Base-by-base conservation (phyloP, 1,284 basidiomycete genomes). In the Phellinidium pouzarii region DNA sequence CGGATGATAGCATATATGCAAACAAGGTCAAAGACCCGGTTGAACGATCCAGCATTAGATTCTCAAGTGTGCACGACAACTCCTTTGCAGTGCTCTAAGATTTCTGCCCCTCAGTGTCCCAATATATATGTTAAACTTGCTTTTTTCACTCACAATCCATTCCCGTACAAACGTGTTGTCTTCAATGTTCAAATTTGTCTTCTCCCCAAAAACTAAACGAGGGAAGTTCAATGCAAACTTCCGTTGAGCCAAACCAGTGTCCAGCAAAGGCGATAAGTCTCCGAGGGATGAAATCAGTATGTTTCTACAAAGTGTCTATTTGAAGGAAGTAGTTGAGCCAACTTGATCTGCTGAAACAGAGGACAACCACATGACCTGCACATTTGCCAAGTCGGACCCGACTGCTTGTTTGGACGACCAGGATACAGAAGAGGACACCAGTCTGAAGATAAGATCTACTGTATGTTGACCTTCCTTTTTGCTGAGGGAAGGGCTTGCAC, bases 11-110 rank as follows among this genome's bases (percentile, higher is more conserved):
- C 9, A 53, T 19, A 23, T 41, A 41, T 5, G 48, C 48, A 25
- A 51, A 31, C 37, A 79, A 67, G 8, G 81, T 61, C 44, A 84
- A 64, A 47, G 71, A 61, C 48, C 67, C 63, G 58, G 73, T 58
- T 43, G 71, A 63, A 22, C 60, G 64, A 3, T 58, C 50, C 3
- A 31, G n/a, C 5, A 52, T 25, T 3, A 56, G 23, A 17, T 26
- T 26, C n/a, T 48, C 27, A 25, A 42, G 17, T 3, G 43, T 37
- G 6, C 25, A 52, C n/a, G 50, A 52, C 12, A 52, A 25, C 12
- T 27, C 6, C 5, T 34, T n/a, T 31, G 44, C 44, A 8, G 29
- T 23, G 26, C 42, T 36, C 50, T 52, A 25, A 12, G 17, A 34
- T n/a, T n/a, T 27, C 41, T 14, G 3, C 3, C 17, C n/a, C 9